Base-by-base conservation (phyloP, 768 basidiomycete genomes). In the Phylloporus scabripes region DNA sequence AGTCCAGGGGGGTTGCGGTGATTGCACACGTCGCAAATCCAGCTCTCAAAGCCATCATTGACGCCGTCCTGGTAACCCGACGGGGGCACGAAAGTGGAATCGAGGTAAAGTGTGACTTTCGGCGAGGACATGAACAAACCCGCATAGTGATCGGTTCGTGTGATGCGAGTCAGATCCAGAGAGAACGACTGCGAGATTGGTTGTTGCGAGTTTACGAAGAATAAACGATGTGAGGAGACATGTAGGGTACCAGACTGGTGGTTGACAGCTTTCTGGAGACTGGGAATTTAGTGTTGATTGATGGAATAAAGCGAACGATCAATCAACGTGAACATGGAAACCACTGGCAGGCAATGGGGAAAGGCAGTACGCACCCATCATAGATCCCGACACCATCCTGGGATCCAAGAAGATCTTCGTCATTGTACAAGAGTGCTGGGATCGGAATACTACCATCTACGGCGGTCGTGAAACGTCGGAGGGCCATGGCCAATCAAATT, bases 1-100 rank as follows among this genome's bases (percentile, higher is more conserved):
- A 82, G 72, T 1, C 86, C 86, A 28, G 85, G 83, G 3, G 85
- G 78, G 66, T 95, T 96, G 26, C 79, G 78, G 60, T 83, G 85
- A 26, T 79, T 87, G 65, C 94, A 98, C n/a, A 97, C 85, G 33
- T 81, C 79, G 59, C 94, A 97, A 62, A 84, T 77, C 92, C 92
- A 94, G 51, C 72, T 81, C 50, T 76, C 77, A 45, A 72, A 74
- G 1, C 55, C 61, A n/a, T 65, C 60, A 59, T 65, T 64, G 52
- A 56, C 38, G 26, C 63, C 58, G 55, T 60, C 67, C 63, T 54
- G 65, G 55, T 29, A 46, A 52, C 49, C 62, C 49, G 56, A 57
- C 59, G 50, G 50, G 57, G 52, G 51, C 53, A 56, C 44, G 44
- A 53, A 56, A n/a, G 50, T 42, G 45, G 66, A 48, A 56, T 77